A percentile compares a stretch with the other conserved stretches of the same genome.
These are phyloP conservation scores for Cordyceps farinosa DNA, from an alignment of 2,329 filamentous ascomycete species.

Conservation along the genomic window DNA sequence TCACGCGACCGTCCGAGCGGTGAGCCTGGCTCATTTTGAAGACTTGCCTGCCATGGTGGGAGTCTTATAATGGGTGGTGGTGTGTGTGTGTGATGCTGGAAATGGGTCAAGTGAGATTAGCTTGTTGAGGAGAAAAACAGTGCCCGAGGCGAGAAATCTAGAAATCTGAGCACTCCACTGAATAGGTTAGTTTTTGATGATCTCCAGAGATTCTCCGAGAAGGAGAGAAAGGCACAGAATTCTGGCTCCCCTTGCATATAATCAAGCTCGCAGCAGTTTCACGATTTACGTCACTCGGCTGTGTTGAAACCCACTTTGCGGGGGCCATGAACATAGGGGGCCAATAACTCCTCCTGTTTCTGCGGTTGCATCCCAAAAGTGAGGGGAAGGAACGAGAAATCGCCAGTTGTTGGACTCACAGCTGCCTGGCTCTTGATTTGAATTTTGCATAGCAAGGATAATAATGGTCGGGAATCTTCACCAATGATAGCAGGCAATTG, in stretches of 20 bases:
- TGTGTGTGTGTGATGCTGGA: not conserved
- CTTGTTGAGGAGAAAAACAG: not conserved
- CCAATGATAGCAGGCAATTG: no score
- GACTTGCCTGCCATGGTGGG: slow-evolving; percentile 11
- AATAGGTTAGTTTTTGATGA: no score
- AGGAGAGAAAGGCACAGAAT: not conserved
- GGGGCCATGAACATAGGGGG: not conserved
- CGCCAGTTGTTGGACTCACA: no score
- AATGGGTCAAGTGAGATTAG: not conserved
- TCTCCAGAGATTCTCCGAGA: not conserved
- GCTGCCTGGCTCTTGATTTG: no score
- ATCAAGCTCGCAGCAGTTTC: not conserved
- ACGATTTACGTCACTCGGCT: slow-evolving; percentile 2
- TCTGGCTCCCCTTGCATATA: not conserved
- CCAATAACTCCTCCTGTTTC: no score
- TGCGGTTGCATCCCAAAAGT: no score
- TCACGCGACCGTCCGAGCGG: not conserved
- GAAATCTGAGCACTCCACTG: no score
- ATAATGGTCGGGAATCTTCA: no score
- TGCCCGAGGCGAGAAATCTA: not conserved
- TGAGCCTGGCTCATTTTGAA: not conserved
- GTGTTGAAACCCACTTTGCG: not conserved
- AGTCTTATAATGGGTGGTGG: not conserved
- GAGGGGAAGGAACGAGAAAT: no score
- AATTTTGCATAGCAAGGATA: no score